Evolutionary conservation across 2,329 filamentous ascomycete genomes (phyloP).

Genomic region (Proliferodiscus dingleyae): DNA sequence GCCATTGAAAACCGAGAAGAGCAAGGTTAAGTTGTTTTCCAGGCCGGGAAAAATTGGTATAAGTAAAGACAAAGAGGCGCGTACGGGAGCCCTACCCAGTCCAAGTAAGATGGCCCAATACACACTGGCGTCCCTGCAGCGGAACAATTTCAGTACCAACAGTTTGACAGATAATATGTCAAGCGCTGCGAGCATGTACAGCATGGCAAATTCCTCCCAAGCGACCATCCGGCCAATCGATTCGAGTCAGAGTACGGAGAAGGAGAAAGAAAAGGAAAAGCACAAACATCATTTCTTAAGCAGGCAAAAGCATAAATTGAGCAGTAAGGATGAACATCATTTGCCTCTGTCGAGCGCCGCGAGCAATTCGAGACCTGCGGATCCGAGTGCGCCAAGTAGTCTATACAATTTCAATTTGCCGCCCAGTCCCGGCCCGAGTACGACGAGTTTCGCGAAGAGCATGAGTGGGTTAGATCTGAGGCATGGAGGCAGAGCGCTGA

Average conservation of each 20-base stretch:
- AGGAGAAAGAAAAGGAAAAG: conserved; percentile 59
- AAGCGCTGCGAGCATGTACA: conserved; percentile 61
- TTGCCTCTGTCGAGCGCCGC: conserved; percentile 70
- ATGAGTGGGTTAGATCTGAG: conserved; percentile 76
- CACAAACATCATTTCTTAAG: conserved; percentile 78
- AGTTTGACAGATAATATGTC: conserved; percentile 58
- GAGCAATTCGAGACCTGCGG: conserved; percentile 71
- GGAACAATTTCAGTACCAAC: conserved; percentile 65
- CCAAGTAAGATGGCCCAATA: conserved; percentile 64
- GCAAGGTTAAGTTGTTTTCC: conserved; percentile 78
- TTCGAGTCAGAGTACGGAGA: conserved; percentile 37
- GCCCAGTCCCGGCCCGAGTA: conserved; percentile 62
- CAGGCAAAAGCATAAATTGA: conserved; percentile 72
- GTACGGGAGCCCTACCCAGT: conserved; percentile 64
- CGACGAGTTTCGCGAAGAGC: conserved; percentile 69
- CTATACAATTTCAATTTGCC: conserved; percentile 76
- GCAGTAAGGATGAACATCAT: conserved; percentile 66
- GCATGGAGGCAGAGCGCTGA: conserved; percentile 69
- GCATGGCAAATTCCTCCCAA: conserved; percentile 68
- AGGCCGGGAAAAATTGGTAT: conserved; percentile 70
- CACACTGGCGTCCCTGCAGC: conserved; percentile 60
- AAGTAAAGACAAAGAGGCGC: conserved; percentile 58
- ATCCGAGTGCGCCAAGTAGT: conserved; percentile 69
- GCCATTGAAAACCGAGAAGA: conserved; percentile 59
- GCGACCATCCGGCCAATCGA: conserved; percentile 68